phyloP scores from a whole-genome alignment of 108 stramenopile species.

The Mediolabrus comicus region DNA sequence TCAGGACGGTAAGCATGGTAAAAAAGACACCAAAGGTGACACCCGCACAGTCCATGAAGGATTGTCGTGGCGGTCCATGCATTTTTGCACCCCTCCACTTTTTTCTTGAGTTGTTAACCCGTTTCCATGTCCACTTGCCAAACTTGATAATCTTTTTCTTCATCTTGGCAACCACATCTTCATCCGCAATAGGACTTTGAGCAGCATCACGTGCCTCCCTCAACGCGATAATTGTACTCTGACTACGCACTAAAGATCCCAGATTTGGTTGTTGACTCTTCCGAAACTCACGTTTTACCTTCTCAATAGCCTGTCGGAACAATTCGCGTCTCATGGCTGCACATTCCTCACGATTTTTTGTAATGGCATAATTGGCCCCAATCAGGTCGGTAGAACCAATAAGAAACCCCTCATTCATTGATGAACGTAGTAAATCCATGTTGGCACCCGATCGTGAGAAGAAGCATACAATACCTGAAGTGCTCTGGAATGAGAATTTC shows the following conservation, averaged over 20 bases:
- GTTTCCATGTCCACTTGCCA: neutral
- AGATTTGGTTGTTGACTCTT: neutral
- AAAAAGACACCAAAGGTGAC: conserved; percentile 10
- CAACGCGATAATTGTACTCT: neutral
- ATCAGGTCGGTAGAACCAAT: conserved; percentile 22
- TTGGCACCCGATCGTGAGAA: conserved; percentile 17
- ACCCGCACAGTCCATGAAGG: neutral
- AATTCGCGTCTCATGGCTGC: neutral
- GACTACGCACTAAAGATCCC: neutral
- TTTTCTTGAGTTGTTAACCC: conserved; percentile 8
- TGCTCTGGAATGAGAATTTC: conserved; percentile 16
- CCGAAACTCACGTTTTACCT: neutral
- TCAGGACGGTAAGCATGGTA: conserved; percentile 15
- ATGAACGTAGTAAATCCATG: neutral
- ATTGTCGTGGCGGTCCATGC: conserved; percentile 18
- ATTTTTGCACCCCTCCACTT: conserved; percentile 23
- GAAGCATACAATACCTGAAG: conserved; percentile 37
- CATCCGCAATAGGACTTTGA: neutral
- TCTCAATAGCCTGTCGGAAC: conserved; percentile 15
- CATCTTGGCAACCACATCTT: neutral
- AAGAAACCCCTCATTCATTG: conserved; percentile 28
- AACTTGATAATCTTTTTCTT: neutral
- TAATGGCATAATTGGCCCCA: conserved; percentile 24
- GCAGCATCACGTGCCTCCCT: neutral
- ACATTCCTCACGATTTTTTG: conserved; percentile 15